Evolutionary conservation across 345 rosid species (phyloP), one percentile per base, ranked within the genome.

Genomic region (Melaleuca alternifolia): DNA sequence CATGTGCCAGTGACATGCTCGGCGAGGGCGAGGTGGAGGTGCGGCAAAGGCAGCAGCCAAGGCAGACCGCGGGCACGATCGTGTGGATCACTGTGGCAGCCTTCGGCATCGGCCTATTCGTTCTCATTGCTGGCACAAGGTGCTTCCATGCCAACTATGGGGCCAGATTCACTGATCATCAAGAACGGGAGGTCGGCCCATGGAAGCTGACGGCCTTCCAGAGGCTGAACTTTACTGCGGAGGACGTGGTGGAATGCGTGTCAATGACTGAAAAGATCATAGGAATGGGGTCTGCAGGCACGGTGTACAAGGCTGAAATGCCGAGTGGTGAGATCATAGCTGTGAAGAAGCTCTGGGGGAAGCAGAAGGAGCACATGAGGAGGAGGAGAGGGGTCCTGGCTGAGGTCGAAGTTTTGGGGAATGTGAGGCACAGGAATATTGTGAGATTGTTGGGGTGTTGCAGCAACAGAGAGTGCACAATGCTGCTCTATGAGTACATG

Each of bases 191-290:
- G 85, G 88, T 89, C 71, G 99, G 98, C 28, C 99, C 96, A 86
- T 97, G 99, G 99, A 96, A 93, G 82, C 86, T 97, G 53, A 97
- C 99, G 7, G 99, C 99, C 23, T 97, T 96, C 85, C 99, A 95
- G 86, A 90, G 98, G 88, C 86, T 97, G 46, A 97, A 95, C 89
- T 97, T 96, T 92, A 90, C 97, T 87, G 98, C 98, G n/a, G 99
- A 95, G 1, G 97, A 96, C 41, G 97, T 97, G 48, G 83, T 94
- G 9, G 99, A 97, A 84, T 94, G 99, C 71, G 85, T 96, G 16
- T 89, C 97, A 0, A 93, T 92, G 89, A 93, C 93, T 1, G 95
- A 97, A 65, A 95, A 92, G 93, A 94, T 97, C 57, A 52, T 97
- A 50, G 99, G 99, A 56, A 95, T 97, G 97, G 99, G 99, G 65